These are phyloP conservation scores for Cladophialophora psammophila DNA, from an alignment of 2,329 filamentous ascomycete species.

Conservation along the genomic window DNA sequence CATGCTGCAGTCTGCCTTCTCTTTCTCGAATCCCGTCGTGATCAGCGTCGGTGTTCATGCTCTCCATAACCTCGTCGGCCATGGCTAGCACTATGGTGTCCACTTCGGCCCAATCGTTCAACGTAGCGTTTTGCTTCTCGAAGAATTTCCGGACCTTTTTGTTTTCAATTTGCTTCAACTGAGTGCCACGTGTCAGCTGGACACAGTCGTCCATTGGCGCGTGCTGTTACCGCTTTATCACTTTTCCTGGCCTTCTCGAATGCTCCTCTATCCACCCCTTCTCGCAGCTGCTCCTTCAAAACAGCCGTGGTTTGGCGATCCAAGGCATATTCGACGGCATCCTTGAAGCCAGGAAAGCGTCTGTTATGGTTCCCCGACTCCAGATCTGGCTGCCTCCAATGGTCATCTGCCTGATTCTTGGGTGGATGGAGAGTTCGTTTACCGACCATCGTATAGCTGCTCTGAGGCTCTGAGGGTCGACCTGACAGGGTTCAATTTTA, in stretches of 20 bases:
- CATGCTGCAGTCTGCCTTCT: constrained; percentile 58
- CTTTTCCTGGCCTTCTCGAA: constrained; percentile 61
- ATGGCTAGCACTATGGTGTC: constrained; percentile 64
- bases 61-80: constrained; percentile 67
- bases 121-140: constrained; percentile 60
- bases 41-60: constrained; percentile 66
- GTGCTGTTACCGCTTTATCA: constrained; percentile 54
- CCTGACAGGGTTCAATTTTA: background rate
- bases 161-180: constrained; percentile 57
- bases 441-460: constrained; percentile 26
- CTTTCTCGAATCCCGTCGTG: constrained; percentile 64
- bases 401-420: constrained; percentile 15
- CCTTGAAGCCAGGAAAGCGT: constrained; percentile 51
- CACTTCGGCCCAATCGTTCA: constrained; percentile 67
- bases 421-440: constrained; percentile 30
- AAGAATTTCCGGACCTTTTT: constrained; percentile 64
- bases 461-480: background rate
- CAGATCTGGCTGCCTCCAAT: constrained; percentile 35
- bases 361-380: constrained; percentile 38
- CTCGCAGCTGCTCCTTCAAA: constrained; percentile 59
- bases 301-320: constrained; percentile 54
- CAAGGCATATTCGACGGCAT: constrained; percentile 57
- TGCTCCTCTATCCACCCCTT: constrained; percentile 55
- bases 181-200: constrained; percentile 5
- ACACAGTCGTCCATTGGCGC: background rate